A percentile compares a stretch with the other conserved stretches of the same genome.
Evolutionary conservation across 2,329 filamentous ascomycete genomes (phyloP).

Genomic region (Xylaria sp.): DNA sequence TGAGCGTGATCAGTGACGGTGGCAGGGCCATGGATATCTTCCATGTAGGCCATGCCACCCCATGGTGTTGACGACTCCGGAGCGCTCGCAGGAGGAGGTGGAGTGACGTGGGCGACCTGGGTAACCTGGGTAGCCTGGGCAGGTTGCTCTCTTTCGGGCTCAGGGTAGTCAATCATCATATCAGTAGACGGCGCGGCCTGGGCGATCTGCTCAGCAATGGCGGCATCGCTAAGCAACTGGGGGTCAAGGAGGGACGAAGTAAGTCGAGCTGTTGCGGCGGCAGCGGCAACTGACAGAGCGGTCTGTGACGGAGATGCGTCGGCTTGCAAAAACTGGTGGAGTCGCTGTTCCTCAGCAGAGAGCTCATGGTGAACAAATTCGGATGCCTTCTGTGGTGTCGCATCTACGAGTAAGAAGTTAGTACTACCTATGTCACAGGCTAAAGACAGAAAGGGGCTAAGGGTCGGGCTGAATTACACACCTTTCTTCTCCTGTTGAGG

Average conservation of each 20-base stretch:
- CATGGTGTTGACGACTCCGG: conserved; percentile 43
- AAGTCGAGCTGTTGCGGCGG: conserved; percentile 67
- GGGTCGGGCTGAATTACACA: conserved; percentile 42
- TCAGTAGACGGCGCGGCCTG: conserved; percentile 40
- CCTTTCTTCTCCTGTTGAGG: conserved; percentile 53
- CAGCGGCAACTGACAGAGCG: conserved; percentile 66
- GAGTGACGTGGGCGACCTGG: conserved; percentile 20
- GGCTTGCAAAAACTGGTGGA: conserved; percentile 58
- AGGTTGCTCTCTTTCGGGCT: conserved; percentile 37
- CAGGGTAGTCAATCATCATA: conserved; percentile 48
- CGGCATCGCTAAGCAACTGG: conserved; percentile 51
- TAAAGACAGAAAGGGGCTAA: not conserved
- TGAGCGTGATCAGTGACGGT: conserved; percentile 49
- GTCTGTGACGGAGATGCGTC: conserved; percentile 57
- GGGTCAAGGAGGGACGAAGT: conserved; percentile 67
- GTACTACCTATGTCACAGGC: conserved; percentile 4
- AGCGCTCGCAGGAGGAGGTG: conserved; percentile 27
- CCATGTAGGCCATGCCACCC: conserved; percentile 50
- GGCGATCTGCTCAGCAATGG: conserved; percentile 38
- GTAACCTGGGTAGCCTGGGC: conserved; percentile 12
- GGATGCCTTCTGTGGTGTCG: conserved; percentile 29
- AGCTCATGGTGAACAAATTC: conserved; percentile 49
- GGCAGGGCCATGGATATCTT: conserved; percentile 48
- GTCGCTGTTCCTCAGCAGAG: conserved; percentile 60
- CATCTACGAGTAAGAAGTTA: conserved; percentile 37